A percentile compares a stretch with the other conserved stretches of the same genome.
phyloP scores from a whole-genome alignment of 345 rosid species.

The Geranium rotundifolium region DNA sequence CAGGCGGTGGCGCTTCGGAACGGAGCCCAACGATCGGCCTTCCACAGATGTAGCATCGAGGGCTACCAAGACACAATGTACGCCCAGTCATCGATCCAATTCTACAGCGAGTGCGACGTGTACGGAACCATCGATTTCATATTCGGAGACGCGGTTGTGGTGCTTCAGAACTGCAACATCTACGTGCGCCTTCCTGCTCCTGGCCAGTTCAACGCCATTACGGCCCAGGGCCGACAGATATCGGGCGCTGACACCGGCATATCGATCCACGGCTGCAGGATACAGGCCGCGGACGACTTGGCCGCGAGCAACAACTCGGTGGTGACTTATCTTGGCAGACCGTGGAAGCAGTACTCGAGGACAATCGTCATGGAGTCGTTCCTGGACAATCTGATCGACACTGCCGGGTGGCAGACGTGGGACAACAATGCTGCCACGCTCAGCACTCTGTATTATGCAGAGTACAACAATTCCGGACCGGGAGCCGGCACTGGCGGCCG shows the following conservation, averaged over 20 bases:
- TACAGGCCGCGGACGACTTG: conserved; percentile 22
- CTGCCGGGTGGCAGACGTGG: conserved; percentile 79
- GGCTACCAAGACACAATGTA: conserved; percentile 52
- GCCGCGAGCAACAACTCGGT: conserved; percentile 15
- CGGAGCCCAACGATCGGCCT: conserved; percentile 39
- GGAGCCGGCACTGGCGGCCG: conserved; percentile 47
- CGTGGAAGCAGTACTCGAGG: conserved; percentile 16
- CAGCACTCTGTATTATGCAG: conserved; percentile 60
- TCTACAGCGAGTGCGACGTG: conserved; percentile 38
- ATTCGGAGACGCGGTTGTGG: conserved; percentile 31
- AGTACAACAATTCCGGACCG: conserved; percentile 52
- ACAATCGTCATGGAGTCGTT: conserved; percentile 23
- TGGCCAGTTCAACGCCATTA: conserved; percentile 21
- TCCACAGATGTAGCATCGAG: conserved; percentile 40
- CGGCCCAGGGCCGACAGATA: conserved; percentile 34
- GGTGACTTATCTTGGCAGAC: conserved; percentile 9
- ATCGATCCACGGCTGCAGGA: conserved; percentile 23
- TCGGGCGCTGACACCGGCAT: conserved; percentile 36
- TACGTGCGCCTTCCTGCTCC: conserved; percentile 15
- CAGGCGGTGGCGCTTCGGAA: conserved; percentile 48
- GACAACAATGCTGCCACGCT: conserved; percentile 47
- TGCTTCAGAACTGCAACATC: conserved; percentile 28
- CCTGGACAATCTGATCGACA: conserved; percentile 41
- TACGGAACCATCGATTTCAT: conserved; percentile 55
- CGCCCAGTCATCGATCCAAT: conserved; percentile 41